A percentile compares a stretch with the other conserved stretches of the same genome.
Conservation (phyloP, 768 basidiomycete genomes). For the Pleurotus ostreatus region DNA sequence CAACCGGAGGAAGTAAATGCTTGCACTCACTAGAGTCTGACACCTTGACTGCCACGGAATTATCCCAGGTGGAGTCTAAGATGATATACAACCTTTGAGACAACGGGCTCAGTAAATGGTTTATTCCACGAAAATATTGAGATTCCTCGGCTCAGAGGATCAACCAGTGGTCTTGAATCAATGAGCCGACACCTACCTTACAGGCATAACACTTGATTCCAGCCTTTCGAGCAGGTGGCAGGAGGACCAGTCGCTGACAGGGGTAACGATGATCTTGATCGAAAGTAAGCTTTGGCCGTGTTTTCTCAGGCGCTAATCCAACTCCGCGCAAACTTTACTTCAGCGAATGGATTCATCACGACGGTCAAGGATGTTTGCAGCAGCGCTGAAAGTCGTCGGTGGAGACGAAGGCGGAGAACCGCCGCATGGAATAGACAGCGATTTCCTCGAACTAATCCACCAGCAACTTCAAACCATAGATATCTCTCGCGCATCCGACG, state of each 20-base stretch:
- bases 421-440: neutral
- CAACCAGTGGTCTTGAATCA: too few species aligned
- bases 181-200: too few species aligned
- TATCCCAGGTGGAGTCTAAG: neutral
- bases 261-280: too few species aligned
- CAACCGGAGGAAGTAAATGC: conserved; percentile 1
- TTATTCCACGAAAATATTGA: neutral
- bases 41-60: neutral
- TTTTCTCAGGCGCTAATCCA: too few species aligned
- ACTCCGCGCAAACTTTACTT: too few species aligned
- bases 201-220: too few species aligned
- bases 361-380: neutral
- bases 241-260: too few species aligned
- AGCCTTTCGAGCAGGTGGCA: too few species aligned
- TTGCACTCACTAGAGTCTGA: neutral
- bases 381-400: neutral
- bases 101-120: neutral
- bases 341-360: neutral
- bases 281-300: too few species aligned
- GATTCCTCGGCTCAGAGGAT: too few species aligned
- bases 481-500: neutral
- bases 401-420: neutral
- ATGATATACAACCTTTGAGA: neutral
- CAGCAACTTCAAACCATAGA: neutral
- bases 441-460: neutral